A percentile compares a stretch with the other conserved stretches of the same genome.
Conservation (phyloP, 345 rosid genomes). For the Gossypium arboreum region DNA sequence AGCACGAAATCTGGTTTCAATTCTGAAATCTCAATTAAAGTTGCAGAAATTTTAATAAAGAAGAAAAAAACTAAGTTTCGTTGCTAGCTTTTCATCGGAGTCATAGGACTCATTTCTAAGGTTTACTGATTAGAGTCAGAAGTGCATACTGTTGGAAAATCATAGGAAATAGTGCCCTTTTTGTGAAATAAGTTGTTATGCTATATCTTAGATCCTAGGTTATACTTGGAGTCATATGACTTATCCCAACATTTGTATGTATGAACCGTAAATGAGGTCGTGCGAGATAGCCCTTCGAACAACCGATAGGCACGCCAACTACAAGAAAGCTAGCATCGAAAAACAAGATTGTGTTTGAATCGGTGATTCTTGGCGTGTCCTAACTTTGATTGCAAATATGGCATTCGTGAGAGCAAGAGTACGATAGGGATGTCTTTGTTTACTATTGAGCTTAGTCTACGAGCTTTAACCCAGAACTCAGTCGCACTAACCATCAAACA, state of each 20-base stretch:
- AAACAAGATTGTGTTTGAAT: conserved; percentile 80
- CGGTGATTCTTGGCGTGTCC: conserved; percentile 73
- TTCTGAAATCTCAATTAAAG: conserved; percentile 6
- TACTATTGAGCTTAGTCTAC: conserved; percentile 70
- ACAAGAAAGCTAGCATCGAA: conserved; percentile 85
- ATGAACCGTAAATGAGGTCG: conserved; percentile 45
- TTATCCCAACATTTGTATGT: neutral
- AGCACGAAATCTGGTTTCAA: neutral
- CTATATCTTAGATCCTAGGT: neutral
- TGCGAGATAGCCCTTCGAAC: conserved; percentile 67
- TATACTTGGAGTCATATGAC: neutral
- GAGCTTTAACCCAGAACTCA: conserved; percentile 81
- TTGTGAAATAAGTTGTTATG: neutral
- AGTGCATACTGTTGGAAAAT: neutral
- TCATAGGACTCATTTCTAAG: neutral
- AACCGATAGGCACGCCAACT: conserved; percentile 64
- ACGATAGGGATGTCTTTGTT: conserved; percentile 80
- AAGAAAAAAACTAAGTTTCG: too few relatives aligned
- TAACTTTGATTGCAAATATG: conserved; percentile 86
- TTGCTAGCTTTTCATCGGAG: neutral
- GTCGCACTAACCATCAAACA: neutral
- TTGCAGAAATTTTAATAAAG: neutral
- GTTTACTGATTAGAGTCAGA: neutral
- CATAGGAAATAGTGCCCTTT: neutral
- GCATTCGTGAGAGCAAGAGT: conserved; percentile 85